Base-by-base conservation (phyloP, 441 rosid genomes). In the Populus trichocarpa region DNA sequence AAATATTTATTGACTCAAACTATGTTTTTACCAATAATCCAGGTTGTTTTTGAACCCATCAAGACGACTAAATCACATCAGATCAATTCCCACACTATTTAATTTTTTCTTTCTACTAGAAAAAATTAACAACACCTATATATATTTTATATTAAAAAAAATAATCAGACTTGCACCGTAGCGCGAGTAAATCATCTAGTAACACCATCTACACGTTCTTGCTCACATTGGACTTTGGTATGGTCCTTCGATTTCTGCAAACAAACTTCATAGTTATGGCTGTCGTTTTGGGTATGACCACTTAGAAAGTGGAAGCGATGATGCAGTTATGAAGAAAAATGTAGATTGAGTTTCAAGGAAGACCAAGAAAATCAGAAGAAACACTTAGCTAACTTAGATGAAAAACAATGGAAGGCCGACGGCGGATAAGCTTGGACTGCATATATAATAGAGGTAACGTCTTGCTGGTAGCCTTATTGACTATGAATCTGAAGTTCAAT, bases 161-260 rank as follows among this genome's bases (percentile, higher is more conserved):
- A 1, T 0, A 0, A 33, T 33, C 0, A 33, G 6, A 33, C 6
- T 33, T 33, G 0, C 8, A 1, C 0, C 8, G 0, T 33, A 6
- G 8, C 36, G 1, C 0, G 36, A 7, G 2, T 6, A 33, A 6
- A 6, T 33, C 36, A 6, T 33, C 36, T 6, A 40, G 1, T 40
- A 11, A 40, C 5, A 12, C 5, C 14, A 40, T 40, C 4, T 11
- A 13, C 0, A 40, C 3, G 50, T 11, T 40, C 14, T 40, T 40
- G 14, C 5, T 40, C 50, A 40, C 14, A 11, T 11, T 40, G 57
- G 20, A 46, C 0, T 46, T 14, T 14, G 20, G 0, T 4, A 13
- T 46, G 5, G 0, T 46, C 57, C 57, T 46, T 46, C 6, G 14
- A 1, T 46, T 46, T 46, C 18, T 46, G 6, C 57, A 5, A 46